Base-by-base conservation (phyloP, 208 protist species). In the Leishmania martiniquensis region DNA sequence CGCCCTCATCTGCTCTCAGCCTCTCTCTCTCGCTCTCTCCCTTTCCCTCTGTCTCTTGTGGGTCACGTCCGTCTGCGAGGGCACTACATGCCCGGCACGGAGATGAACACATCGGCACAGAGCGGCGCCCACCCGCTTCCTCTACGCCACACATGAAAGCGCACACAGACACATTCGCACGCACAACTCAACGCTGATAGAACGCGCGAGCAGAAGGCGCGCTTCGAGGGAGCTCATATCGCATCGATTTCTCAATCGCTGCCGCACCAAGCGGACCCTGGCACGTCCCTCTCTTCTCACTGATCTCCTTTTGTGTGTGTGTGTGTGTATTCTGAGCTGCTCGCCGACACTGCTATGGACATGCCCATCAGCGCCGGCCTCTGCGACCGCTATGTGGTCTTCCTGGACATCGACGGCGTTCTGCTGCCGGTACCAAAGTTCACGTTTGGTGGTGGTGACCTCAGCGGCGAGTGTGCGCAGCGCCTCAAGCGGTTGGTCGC, bases 401-500 rank as follows among this genome's bases (percentile, higher is more conserved):
- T 97, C 78, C 83, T 97, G 29, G 93, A 97, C 72, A 87, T 97
- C 55, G 93, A 97, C 69, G 93, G 93, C 52, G 93, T 97, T 17
- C 89, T 97, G 39, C 81, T 97, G 39, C 91, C 93, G 7, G 93
- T 97, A 0, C 89, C 91, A 20, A 88, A 89, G 32, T 94, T 92
- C 78, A 90, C 89, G 34, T 97, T 97, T 77, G 93, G 93, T 62
- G 93, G 93, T 29, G 91, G 93, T 32, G 89, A 97, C 5, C 87
- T 97, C 37, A 89, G 78, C 62, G 62, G 22, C 4, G 66, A 77
- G 12, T 93, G 93, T 75, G 84, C 95, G n/a, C 75, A 72, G 44
- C 49, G 78, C n/a, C 85, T 97, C 0, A 65, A 75, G n/a, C 32
- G 76, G 22, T 70, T 97, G 37, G 76, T 97, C 57, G 72, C 69